Evolutionary conservation across 2,329 filamentous ascomycete genomes (phyloP).

Genomic region (Sarocladiaceae sp.): DNA sequence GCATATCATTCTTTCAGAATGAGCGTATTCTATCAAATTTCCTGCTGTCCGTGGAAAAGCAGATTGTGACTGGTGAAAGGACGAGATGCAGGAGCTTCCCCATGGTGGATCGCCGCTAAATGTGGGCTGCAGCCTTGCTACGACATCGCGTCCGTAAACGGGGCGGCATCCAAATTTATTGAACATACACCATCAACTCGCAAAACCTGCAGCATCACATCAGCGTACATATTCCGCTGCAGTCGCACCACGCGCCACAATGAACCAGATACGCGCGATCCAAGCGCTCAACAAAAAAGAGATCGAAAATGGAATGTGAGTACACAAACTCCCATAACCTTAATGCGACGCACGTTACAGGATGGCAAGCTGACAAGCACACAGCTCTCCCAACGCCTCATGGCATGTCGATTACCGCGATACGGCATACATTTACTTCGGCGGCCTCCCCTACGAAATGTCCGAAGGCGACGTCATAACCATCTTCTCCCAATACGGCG

Average conservation of each 20-base stretch:
- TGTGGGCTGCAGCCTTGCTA: not conserved
- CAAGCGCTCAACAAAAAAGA: conserved; percentile 92
- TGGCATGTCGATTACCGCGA: conserved; percentile 98
- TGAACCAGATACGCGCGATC: conserved; percentile 94
- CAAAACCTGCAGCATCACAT: conserved; percentile 5
- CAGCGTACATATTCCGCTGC: not conserved
- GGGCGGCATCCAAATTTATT: not conserved
- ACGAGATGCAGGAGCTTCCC: too few species aligned
- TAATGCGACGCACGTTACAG: too few species aligned
- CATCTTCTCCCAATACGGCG: conserved; percentile 95
- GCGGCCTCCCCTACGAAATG: conserved; percentile 86
- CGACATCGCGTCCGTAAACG: not conserved
- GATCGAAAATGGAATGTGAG: conserved; percentile 80
- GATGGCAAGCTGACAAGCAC: conserved; percentile 23
- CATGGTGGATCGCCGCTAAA: not conserved
- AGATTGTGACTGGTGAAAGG: too few species aligned
- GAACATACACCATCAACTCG: not conserved
- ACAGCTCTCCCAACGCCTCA: conserved; percentile 75
- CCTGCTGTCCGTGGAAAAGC: too few species aligned
- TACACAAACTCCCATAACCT: too few species aligned
- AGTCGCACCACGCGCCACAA: conserved; percentile 30
- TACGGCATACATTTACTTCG: conserved; percentile 95
- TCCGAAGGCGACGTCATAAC: conserved; percentile 94
- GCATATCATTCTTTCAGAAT: too few species aligned
- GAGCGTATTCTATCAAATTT: too few species aligned